A percentile compares a stretch with the other conserved stretches of the same genome.
phyloP scores from a whole-genome alignment of 2,329 filamentous ascomycete species.

The Penicillium thymicola region DNA sequence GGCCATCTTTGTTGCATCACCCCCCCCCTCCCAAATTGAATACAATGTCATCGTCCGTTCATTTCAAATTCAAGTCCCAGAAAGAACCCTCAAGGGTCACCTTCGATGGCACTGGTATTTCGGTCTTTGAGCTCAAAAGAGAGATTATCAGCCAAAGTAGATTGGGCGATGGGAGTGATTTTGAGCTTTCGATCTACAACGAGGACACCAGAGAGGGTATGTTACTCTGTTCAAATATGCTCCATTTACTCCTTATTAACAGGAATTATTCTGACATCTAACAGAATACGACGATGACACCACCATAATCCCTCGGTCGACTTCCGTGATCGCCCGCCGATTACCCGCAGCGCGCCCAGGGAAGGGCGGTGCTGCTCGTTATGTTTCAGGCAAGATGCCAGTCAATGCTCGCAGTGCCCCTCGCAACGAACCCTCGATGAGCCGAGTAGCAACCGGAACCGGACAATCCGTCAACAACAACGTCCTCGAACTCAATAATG shows the following conservation, averaged over 20 bases:
- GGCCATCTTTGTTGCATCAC: slow-evolving; percentile 25
- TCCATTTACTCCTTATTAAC: slow-evolving; percentile 10
- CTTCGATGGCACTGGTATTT: slow-evolving; percentile 96
- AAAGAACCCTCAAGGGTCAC: slow-evolving; percentile 92
- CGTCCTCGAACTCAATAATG: slow-evolving; percentile 66
- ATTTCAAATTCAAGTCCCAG: slow-evolving; percentile 99
- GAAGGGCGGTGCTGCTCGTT: slow-evolving; percentile 85
- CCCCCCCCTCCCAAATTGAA: slow-evolving; percentile 31
- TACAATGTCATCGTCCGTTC: slow-evolving; percentile 92
- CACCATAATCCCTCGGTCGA: slow-evolving; percentile 92
- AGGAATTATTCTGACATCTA: slow-evolving; percentile 19
- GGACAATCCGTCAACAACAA: slow-evolving; percentile 50
- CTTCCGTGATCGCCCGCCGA: slow-evolving; percentile 84
- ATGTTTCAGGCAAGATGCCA: slow-evolving; percentile 95
- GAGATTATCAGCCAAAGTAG: slow-evolving; percentile 95
- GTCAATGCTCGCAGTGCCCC: slow-evolving; percentile 78
- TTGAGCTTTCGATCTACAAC: slow-evolving; percentile 90
- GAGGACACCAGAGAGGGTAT: slow-evolving; percentile 88
- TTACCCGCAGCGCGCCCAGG: slow-evolving; percentile 80
- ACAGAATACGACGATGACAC: slow-evolving; percentile 97
- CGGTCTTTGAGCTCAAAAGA: slow-evolving; percentile 96
- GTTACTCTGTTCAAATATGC: slow-evolving; percentile 28
- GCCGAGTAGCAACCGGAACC: slow-evolving; percentile 33
- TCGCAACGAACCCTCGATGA: slow-evolving; percentile 57
- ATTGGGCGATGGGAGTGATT: slow-evolving; percentile 91